Base-by-base conservation (phyloP, 2,329 filamentous ascomycete genomes). In the Aspergillus pseudoterreus region DNA sequence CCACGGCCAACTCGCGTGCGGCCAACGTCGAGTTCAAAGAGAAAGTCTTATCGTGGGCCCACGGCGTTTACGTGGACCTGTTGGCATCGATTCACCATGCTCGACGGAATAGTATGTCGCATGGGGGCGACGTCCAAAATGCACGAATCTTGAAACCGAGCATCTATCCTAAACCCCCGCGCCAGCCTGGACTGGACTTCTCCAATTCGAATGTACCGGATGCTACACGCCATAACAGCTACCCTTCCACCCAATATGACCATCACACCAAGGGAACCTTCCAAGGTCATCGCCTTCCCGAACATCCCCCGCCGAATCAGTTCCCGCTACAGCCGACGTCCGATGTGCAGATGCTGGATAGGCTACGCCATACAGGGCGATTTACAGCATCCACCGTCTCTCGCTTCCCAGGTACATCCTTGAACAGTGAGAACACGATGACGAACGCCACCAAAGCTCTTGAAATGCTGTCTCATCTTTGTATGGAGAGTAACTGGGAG, bases 401-500 rank as follows among this genome's bases (percentile, higher is more conserved):
- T 11, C 64, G 68, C 17, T 66, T 72, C 46, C 55, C 67, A 17
- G 60, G 68, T 33, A 60, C 63, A 8, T 50, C 59, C 30, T 62
- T 63, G 33, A 65, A 64, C 35, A 66, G 64, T 43, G 68, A 72
- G 38, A 64, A 58, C 10, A 76, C 78, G 1, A 76, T 79, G 4
- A 65, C 77, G 49, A 82, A 79, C 57, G 90, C 90, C 8, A 81
- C 78, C 43, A 76, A 81, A 6, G 87, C 88, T 2, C 71, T 95
- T 17, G 82, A 88, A 35, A 82, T 90, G 62, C 77, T 96, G 17
- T 84, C 83, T 14, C 82, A 78, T 57, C 73, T 95, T 6, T 95
- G 90, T 65, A 84, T 88, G 62, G 86, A 92, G 67, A 90, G 86
- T 62, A 81, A 80, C 9, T 94, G 90, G 88, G 82, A 84, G 61